Evolutionary conservation across 2,329 filamentous ascomycete genomes (phyloP).

Genomic region (Fusarium scirpi): DNA sequence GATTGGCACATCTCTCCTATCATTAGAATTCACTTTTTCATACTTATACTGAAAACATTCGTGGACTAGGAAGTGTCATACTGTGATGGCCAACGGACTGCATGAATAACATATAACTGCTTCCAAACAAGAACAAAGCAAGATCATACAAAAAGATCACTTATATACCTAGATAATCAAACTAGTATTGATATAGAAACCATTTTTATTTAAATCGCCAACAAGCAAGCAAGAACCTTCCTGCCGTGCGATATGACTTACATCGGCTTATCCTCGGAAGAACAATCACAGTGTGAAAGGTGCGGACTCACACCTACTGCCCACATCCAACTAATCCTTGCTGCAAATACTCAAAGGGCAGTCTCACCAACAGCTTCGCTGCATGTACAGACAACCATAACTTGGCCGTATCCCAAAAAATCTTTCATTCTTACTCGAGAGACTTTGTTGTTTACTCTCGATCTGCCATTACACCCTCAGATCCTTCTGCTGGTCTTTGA

Average conservation of each 20-base stretch:
- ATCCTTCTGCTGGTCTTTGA: background rate
- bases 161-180: no score
- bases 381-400: background rate
- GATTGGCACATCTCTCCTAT: background rate
- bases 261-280: conserved; percentile 36
- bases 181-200: no score
- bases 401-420: background rate
- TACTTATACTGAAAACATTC: background rate
- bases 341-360: conserved; percentile 31
- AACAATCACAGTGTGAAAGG: background rate
- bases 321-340: conserved; percentile 30
- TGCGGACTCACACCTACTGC: conserved; percentile 9
- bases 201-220: background rate
- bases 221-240: background rate
- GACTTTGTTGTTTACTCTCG: background rate
- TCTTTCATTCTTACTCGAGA: background rate
- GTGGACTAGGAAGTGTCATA: background rate
- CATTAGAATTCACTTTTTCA: background rate
- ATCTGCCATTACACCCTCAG: background rate
- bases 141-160: no score
- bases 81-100: background rate
- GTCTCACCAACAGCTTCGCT: conserved; percentile 14
- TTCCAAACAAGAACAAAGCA: background rate
- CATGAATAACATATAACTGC: background rate
- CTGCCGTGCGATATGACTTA: background rate